Evolutionary conservation across 208 protist species (phyloP).

Genomic region (Trypanosoma cruzi): DNA sequence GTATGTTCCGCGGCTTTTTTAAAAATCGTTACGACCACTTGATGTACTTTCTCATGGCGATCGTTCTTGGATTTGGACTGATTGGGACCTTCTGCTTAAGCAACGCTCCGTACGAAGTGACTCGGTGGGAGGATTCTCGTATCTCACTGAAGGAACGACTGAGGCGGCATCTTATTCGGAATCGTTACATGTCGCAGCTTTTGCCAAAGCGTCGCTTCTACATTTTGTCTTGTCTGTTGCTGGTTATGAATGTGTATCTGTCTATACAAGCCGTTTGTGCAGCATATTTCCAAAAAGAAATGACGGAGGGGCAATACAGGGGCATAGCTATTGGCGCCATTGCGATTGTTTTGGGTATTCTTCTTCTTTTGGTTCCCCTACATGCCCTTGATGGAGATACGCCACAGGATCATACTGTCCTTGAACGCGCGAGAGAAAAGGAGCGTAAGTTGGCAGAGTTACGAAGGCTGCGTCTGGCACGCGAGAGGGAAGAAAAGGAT

Average conservation of each 20-base stretch:
- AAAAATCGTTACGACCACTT: constrained; percentile 10
- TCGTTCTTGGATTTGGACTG: constrained; percentile 9
- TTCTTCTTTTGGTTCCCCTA: constrained; percentile 30
- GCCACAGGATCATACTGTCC: constrained; percentile 41
- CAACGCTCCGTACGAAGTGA: constrained; percentile 50
- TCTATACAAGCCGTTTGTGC: constrained; percentile 50
- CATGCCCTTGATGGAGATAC: constrained; percentile 36
- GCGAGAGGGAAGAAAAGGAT: background rate
- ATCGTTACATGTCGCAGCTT: constrained; percentile 62
- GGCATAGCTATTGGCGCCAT: constrained; percentile 50
- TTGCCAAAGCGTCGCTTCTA: constrained; percentile 46
- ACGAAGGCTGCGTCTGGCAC: background rate
- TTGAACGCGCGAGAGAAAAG: constrained; percentile 31
- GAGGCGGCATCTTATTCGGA: constrained; percentile 42
- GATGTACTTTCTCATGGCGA: constrained; percentile 24
- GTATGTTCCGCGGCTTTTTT: constrained; percentile 19
- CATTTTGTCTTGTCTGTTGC: constrained; percentile 33
- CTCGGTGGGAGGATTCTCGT: constrained; percentile 35
- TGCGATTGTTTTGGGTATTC: constrained; percentile 29
- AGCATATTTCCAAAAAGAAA: constrained; percentile 27
- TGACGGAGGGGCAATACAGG: constrained; percentile 35
- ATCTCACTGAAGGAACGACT: constrained; percentile 32
- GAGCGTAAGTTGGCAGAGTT: constrained; percentile 29
- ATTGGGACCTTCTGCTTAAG: constrained; percentile 24
- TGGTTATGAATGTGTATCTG: constrained; percentile 58